Evolutionary conservation across 352 stramenopile genomes (phyloP), one percentile per base, ranked within the genome.

Genomic region (Sclerospora graminicola): DNA sequence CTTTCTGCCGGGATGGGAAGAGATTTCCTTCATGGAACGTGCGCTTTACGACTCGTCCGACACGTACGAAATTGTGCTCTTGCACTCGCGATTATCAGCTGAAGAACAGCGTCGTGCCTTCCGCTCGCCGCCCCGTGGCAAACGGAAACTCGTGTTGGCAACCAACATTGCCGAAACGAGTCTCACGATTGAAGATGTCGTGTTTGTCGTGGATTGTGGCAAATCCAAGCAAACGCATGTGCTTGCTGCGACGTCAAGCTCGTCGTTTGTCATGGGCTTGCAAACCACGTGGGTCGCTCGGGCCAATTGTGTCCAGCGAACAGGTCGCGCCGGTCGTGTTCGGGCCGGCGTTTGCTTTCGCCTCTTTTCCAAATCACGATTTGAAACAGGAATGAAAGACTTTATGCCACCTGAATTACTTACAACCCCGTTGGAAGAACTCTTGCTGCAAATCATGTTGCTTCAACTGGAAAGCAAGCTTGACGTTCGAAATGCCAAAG

Each of bases 131-230:
- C 62, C 69, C 5, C 49, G 50, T 4, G 73, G 73, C 18, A 81
- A 82, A 43, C 65, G 76, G 38, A 90, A 93, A 48, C 51, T 93
- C 5, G 82, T 93, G 26, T 71, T 98, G 35, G 70, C 87, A 4
- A 98, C 95, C 0, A 98, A 97, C 53, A 97, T 98, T 37, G 93
- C 93, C 4, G 95, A 98, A 64, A 97, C 93, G 9, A 97, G 83
- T 54, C 64, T 98, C 3, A 98, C 95, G 9, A 95, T 98, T n/a
- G 89, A 96, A 26, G 81, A 93, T 46, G 89, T 98, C 18, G 85
- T 89, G 8, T 95, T 95, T 43, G 81, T 93, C 4, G 75, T 93
- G 28, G 81, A 93, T 38, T 89, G 66, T 32, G 79, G 79, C 44
- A 93, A 90, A 40, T 85, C 71, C 0, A 93, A 89, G 53, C 79